A percentile compares a stretch with the other conserved stretches of the same genome.
phyloP scores from a whole-genome alignment of 75 land plant genomes.

The Sequoiadendron giganteum region DNA sequence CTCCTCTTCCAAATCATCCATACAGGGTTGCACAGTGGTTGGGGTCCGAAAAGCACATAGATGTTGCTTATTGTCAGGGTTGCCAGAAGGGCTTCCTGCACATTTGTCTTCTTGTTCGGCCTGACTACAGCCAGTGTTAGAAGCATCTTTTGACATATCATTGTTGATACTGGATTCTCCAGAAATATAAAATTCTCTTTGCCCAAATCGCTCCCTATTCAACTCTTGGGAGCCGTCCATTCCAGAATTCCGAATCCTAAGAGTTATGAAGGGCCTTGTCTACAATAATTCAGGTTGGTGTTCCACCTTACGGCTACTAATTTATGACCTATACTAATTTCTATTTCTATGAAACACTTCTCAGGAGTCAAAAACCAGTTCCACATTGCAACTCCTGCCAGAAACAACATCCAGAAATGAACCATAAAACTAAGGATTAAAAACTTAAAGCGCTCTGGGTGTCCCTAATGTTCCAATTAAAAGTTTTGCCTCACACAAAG shows the following conservation, averaged over 20 bases:
- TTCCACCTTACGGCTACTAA: constrained; percentile 8
- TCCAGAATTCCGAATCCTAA: neutral
- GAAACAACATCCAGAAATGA: neutral
- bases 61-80: neutral
- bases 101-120: neutral
- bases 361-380: neutral
- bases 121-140: constrained; percentile 9
- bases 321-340: neutral
- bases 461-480: neutral
- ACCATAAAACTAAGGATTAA: neutral
- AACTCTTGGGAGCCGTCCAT: constrained; percentile 6
- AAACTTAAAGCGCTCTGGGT: neutral
- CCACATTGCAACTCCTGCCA: neutral
- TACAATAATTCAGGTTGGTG: constrained; percentile 17
- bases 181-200: neutral
- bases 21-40: neutral
- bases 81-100: neutral
- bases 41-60: neutral
- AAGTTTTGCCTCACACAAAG: neutral
- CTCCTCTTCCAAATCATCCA: constrained; percentile 24
- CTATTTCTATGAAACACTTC: neutral
- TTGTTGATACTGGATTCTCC: constrained; percentile 10
- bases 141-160: constrained; percentile 8
- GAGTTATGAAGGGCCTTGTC: neutral
- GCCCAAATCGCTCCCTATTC: constrained; percentile 1